phyloP scores from a whole-genome alignment of 371 early-diverging fungal species.

The Rhizomucor miehei region DNA sequence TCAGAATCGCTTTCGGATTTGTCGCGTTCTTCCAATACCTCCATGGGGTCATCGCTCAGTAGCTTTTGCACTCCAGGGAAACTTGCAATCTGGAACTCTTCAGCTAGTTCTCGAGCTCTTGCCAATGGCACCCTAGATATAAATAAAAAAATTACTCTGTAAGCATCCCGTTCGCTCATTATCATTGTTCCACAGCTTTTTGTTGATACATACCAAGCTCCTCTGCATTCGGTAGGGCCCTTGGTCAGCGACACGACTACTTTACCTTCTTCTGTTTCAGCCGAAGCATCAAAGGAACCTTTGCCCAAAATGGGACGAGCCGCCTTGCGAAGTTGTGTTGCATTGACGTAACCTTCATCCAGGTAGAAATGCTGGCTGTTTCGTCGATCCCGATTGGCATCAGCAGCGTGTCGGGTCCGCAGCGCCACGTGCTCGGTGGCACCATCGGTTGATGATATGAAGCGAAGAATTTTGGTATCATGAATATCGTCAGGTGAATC shows the following conservation, averaged over 20 bases:
- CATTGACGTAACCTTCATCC: constrained; percentile 52
- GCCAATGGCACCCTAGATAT: constrained; percentile 44
- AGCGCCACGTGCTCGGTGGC: constrained; percentile 29
- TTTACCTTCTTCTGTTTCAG: constrained; percentile 15
- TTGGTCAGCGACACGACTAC: constrained; percentile 23
- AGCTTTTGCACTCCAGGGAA: constrained; percentile 42
- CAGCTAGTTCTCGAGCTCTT: constrained; percentile 49
- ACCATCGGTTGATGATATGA: constrained; percentile 33
- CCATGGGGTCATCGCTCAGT: constrained; percentile 42
- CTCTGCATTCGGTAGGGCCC: constrained; percentile 46
- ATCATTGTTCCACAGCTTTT: no score
- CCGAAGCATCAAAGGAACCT: constrained; percentile 44
- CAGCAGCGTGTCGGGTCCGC: constrained; percentile 27
- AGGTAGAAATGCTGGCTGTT: constrained; percentile 30
- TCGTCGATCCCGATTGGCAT: constrained; percentile 10
- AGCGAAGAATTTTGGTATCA: constrained; percentile 30
- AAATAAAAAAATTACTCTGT: no score
- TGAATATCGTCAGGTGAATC: constrained; percentile 33
- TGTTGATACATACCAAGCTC: constrained; percentile 46
- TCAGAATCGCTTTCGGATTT: not conserved
- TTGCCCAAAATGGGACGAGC: constrained; percentile 48
- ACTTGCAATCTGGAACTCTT: constrained; percentile 48
- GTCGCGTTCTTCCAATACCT: constrained; percentile 2
- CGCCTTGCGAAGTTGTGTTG: constrained; percentile 49
- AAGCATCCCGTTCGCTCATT: no score